Conservation (phyloP, 345 rosid genomes). For the Salix dunnii region DNA sequence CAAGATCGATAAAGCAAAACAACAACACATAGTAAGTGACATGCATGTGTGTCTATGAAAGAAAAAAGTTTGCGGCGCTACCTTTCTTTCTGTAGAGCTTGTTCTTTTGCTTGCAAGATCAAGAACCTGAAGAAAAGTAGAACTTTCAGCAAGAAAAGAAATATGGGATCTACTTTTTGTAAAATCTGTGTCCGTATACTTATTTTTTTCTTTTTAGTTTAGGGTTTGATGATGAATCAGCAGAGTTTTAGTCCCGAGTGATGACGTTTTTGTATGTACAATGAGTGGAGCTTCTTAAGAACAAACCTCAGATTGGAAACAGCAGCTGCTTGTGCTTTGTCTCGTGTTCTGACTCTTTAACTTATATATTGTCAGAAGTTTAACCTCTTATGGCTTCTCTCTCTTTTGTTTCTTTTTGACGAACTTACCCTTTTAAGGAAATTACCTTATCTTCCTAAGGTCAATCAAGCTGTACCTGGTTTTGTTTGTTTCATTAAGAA, state of each 20-base stretch:
- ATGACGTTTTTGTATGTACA: not conserved
- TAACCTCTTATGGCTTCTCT: not conserved
- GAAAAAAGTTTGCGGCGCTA: conserved; percentile 4
- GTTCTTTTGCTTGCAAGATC: conserved; percentile 18
- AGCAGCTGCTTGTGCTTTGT: not conserved
- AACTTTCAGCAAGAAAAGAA: conserved; percentile 5
- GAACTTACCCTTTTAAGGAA: conserved; percentile 13
- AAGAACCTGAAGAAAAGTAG: conserved; percentile 11
- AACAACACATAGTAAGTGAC: not conserved
- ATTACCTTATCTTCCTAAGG: too few species aligned
- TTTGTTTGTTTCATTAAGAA: too few species aligned
- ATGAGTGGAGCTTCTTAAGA: conserved; percentile 8
- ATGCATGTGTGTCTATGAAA: not conserved
- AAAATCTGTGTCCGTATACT: not conserved
- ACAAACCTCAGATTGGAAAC: conserved; percentile 21
- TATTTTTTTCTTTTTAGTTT: conserved; percentile 11
- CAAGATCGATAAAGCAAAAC: not conserved
- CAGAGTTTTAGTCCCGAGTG: conserved; percentile 10
- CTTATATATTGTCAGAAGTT: not conserved
- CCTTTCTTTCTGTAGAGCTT: conserved; percentile 15
- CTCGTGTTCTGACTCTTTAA: not conserved
- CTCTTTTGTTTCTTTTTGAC: not conserved
- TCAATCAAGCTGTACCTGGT: too few species aligned
- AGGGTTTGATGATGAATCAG: conserved; percentile 26
- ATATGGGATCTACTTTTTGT: not conserved